Evolutionary conservation across 495 filamentous ascomycete species (phyloP), one percentile per base, ranked within the genome.

Genomic region (Neurospora cerealis): DNA sequence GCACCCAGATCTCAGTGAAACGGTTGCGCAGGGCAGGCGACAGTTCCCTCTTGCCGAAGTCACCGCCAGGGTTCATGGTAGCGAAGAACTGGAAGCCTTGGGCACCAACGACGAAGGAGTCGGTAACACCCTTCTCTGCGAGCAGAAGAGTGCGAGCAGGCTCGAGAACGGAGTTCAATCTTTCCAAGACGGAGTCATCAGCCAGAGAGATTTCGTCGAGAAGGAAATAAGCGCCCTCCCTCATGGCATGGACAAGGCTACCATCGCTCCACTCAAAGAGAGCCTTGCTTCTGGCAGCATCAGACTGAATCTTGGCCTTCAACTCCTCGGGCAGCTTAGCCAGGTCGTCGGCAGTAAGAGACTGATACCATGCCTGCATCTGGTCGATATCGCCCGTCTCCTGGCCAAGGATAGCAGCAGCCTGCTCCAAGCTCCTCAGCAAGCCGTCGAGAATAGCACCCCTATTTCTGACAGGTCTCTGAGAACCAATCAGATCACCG

Each of bases 1-100:
- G 94, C 0, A 97, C 96, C 96, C 96, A 99, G 28, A 99, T 97
- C 79, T 99, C 96, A 0, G 96, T 99, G 83, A 99, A 98, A 48
- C 96, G 91, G 79, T 99, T 98, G 34, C 96, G 88, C 71, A 99
- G 85, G 34, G 96, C 96, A 6, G 95, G 95, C 4, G 96, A 98
- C 66, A 99, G 89, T 80, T 99, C 96, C 76, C 92, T 91, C 79
- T 99, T 99, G 72, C 96, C 96, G 80, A 97, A 98, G 78, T 99
- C 96, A 72, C 96, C 96, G 44, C 96, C 96, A 10, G 96, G 96
- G 75, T 99, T 99, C 96, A 99, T 99, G 3, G 96, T 99, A 19
- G 96, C 95, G 69, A 98, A 85, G 78, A 98, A 97, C 79, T 98
- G 95, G 82, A 98, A 99, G 2, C 92, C 94, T 37, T 91, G 86